These are phyloP conservation scores for Casuarina cunninghamiana DNA, from an alignment of 306 rosid species.

Conservation along the genomic window DNA sequence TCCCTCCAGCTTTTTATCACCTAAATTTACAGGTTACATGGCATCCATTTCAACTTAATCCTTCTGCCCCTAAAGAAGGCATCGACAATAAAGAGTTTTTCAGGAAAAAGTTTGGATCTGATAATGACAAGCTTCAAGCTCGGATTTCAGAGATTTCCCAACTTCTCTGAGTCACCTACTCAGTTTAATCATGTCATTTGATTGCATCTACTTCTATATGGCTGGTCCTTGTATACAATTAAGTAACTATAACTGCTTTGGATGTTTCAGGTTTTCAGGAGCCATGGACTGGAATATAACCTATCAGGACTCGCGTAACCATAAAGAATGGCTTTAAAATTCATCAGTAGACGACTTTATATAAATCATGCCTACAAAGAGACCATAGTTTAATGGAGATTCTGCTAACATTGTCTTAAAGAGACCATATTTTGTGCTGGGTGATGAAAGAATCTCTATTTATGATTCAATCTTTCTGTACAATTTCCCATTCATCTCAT, in stretches of 20 bases:
- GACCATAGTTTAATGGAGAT: conserved; percentile 11
- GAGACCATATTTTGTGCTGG: conserved; percentile 62
- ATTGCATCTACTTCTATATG: conserved; percentile 17
- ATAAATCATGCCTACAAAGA: conserved; percentile 10
- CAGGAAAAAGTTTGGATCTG: conserved; percentile 64
- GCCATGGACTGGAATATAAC: conserved; percentile 54
- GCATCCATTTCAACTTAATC: conserved; percentile 85
- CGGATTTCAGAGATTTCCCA: conserved; percentile 72
- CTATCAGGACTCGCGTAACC: conserved; percentile 80
- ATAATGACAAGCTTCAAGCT: conserved; percentile 51
- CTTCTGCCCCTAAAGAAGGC: conserved; percentile 85
- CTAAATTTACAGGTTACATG: conserved; percentile 59
- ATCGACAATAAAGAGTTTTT: conserved; percentile 59
- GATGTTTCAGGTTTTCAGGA: conserved; percentile 60
- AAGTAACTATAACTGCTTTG: conserved; percentile 13
- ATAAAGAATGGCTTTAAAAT: conserved; percentile 22
- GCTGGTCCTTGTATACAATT: neutral
- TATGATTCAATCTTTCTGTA: neutral
- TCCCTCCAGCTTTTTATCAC: conserved; percentile 8
- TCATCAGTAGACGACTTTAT: conserved; percentile 16
- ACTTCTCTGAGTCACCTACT: neutral
- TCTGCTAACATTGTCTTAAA: conserved; percentile 24
- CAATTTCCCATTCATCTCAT: neutral
- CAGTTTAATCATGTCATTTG: conserved; percentile 7
- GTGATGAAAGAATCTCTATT: conserved; percentile 29